Evolutionary conservation across 2,329 filamentous ascomycete genomes (phyloP), one percentile per base, ranked within the genome.

Genomic region (Fusarium annulatum): DNA sequence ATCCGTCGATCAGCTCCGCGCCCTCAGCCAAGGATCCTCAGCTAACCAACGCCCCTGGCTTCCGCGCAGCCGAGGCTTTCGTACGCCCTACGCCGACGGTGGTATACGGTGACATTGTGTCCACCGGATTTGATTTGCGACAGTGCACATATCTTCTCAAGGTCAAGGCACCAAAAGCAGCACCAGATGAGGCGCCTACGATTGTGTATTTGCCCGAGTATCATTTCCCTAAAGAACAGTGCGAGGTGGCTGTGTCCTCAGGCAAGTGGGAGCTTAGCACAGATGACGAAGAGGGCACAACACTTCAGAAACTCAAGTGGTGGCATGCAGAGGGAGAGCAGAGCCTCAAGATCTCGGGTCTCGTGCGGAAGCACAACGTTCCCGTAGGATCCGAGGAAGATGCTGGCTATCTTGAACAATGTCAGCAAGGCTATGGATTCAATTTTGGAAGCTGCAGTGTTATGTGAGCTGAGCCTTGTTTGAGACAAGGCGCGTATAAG

Each of bases 301-400:
- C 90, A 75, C 85, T 94, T 68, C 96, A 98, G 84, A 89, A 89
- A 72, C 84, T 99, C 72, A 90, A 90, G 76, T 99, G 96, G 96
- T 98, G 96, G 95, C 95, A 99, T 83, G 90, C 90, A 2, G 92
- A 92, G 63, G 96, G 96, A 5, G 90, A 95, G 75, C 96, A 98
- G 83, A 91, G 85, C 53, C 86, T 99, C 61, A 93, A 88, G 70
- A 87, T 98, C 14, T 91, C 88, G 26, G 96, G 96, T 0, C 84
- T 94, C 26, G 90, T 93, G 76, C 88, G 92, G 76, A 91, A 86
- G 74, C 87, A 89, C 74, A 91, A 88, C 75, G 83, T 85, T 59
- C 84, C 84, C 7, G 83, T 87, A 48, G 90, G 88, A 4, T 88
- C 87, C 7, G 90, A 90, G 9, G 93, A 94, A 66, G 93, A 95